Base-by-base conservation (phyloP, 164 flowering plant species). In the Vitis riparia region DNA sequence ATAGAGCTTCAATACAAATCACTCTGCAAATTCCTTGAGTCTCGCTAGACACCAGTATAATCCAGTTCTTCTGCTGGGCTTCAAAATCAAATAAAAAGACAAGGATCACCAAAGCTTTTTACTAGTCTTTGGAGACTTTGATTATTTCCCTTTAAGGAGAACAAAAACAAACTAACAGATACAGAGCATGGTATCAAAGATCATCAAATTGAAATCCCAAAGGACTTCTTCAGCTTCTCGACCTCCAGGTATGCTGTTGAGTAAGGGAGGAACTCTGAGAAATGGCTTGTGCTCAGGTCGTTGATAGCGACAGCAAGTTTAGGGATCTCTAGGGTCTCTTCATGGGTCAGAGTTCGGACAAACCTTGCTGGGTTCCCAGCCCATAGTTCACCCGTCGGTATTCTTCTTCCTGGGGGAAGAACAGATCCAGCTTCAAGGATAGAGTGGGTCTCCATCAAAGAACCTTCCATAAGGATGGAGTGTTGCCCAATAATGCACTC, bases 341-440 rank as follows among this genome's bases (percentile, higher is more conserved):
- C 98, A 58, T 88, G 90, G 66, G 89, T 87, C 73, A 95, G 79
- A 44, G 79, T 80, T 78, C 99, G 80, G 19, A 95, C 88, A 86
- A 87, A 93, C 81, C 94, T 87, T 14, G 98, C 99, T 15, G 99
- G 99, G 70, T 95, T 95, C 15, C 98, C 99, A 63, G 94, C 96
- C 99, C 98, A 93, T 12, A 93, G 90, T 73, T 95, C 98, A 29
- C 99, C 97, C 27, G 89, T 83, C 44, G 99, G 97, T 63, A 95
- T 93, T 70, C 97, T 85, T 73, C 98, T 77, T 12, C 98, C 99
- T 15, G 99, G 99, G 44, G 98, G 97, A 67, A 95, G 80, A 11
- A 95, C 97, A 9, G 97, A 90, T 17, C 98, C 97, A 52, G 99
- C 97, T 83, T 93, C 99, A 52, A 95, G 89, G 70, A 93, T 93